phyloP scores from a whole-genome alignment of 176 grass and related monocot genomes.

The Lolium perenne region DNA sequence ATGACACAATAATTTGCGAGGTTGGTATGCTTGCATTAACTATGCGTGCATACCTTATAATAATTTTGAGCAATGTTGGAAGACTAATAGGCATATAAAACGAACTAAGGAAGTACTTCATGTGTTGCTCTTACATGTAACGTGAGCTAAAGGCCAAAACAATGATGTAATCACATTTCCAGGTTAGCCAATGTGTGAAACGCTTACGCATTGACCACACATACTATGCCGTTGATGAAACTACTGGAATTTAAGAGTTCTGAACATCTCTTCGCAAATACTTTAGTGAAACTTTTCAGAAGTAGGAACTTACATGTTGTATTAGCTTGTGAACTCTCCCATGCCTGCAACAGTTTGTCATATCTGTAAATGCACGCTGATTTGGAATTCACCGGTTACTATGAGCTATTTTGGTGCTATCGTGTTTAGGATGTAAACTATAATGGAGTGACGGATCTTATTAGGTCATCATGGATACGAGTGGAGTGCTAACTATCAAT shows the following conservation, averaged over 20 bases:
- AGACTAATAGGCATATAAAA: background rate
- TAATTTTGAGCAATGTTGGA: background rate
- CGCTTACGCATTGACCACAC: background rate
- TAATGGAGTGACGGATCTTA: conserved; percentile 17
- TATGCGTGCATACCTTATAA: background rate
- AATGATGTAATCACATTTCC: conserved; percentile 39
- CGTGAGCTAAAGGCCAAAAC: conserved; percentile 1
- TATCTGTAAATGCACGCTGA: background rate
- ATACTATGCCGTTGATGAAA: background rate
- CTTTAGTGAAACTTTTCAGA: conserved; percentile 7
- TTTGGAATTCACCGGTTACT: background rate
- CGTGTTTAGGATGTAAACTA: conserved; percentile 33
- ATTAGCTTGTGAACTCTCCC: conserved; percentile 21
- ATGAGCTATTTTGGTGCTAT: conserved; percentile 10
- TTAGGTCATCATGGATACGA: conserved; percentile 7
- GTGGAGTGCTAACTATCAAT: too few species aligned
- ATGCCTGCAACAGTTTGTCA: conserved; percentile 14
- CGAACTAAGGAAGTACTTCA: conserved; percentile 2
- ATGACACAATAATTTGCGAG: background rate
- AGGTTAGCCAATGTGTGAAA: background rate
- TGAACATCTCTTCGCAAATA: background rate
- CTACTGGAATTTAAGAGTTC: background rate
- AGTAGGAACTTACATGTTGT: conserved; percentile 27
- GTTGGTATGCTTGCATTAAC: background rate
- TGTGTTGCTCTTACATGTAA: conserved; percentile 20